A percentile compares a stretch with the other conserved stretches of the same genome.
Evolutionary conservation across 352 stramenopile species (phyloP).

Genomic region (Phytopythium kandeliae): DNA sequence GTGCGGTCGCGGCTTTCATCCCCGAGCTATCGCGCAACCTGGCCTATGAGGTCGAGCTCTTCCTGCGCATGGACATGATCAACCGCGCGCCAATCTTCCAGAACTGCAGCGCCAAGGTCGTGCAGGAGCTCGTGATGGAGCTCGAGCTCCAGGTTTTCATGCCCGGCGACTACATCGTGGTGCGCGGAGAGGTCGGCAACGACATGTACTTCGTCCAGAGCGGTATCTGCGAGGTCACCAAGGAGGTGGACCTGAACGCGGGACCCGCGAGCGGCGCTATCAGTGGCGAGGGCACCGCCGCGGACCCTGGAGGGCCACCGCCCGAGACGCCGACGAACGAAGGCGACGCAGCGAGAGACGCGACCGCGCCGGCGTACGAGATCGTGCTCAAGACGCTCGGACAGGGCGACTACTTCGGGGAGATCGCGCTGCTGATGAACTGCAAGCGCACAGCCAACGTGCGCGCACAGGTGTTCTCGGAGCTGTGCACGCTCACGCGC

Average conservation of each 20-base stretch:
- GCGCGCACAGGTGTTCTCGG: constrained; percentile 59
- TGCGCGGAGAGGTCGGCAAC: constrained; percentile 74
- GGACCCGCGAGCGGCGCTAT: background rate
- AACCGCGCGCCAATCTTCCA: constrained; percentile 81
- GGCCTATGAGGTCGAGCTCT: constrained; percentile 79
- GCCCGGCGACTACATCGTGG: constrained; percentile 79
- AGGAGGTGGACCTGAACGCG: constrained; percentile 29
- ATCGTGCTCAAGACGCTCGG: constrained; percentile 60
- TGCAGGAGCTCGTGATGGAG: constrained; percentile 80
- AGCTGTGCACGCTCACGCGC: constrained; percentile 68
- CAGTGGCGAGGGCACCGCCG: no score
- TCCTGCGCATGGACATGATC: constrained; percentile 86
- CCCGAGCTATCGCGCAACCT: constrained; percentile 77
- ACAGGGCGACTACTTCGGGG: constrained; percentile 77
- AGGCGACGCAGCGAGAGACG: background rate
- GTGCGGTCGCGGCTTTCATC: constrained; percentile 68
- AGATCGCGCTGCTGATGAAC: constrained; percentile 80
- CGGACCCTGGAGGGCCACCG: no score
- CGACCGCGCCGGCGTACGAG: constrained; percentile 25
- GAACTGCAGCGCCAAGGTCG: constrained; percentile 74
- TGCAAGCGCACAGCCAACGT: constrained; percentile 82
- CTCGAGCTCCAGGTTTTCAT: constrained; percentile 82
- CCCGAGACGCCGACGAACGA: background rate
- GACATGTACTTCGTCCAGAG: constrained; percentile 89
- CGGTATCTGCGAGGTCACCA: constrained; percentile 74